Evolutionary conservation across 148 eudicot species (phyloP).

Genomic region (Chenopodium berlandieri): DNA sequence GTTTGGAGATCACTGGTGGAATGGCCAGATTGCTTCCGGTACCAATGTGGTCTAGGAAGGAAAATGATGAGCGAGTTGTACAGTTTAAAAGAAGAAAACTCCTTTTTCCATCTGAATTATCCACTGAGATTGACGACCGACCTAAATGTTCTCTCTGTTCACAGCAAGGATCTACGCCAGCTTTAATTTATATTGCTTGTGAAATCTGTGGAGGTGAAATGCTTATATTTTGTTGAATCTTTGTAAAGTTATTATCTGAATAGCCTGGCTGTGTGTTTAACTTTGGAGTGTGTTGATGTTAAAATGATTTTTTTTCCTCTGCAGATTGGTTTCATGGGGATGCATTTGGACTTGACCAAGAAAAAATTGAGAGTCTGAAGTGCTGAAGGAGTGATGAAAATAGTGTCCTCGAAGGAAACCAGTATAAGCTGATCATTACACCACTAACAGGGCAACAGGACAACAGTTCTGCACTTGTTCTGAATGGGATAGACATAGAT

Average conservation of each 20-base stretch:
- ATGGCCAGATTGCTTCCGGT: too few relatives aligned
- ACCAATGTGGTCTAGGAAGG: constrained; percentile 41
- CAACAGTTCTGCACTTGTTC: constrained; percentile 6
- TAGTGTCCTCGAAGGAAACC: constrained; percentile 4
- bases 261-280: background rate
- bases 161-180: constrained; percentile 43
- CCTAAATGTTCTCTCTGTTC: constrained; percentile 74
- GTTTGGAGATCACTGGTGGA: too few relatives aligned
- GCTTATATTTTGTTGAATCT: background rate
- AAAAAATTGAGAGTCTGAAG: constrained; percentile 28
- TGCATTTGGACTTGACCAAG: constrained; percentile 66
- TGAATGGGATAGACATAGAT: constrained; percentile 10
- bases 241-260: background rate
- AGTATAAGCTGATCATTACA: constrained; percentile 4
- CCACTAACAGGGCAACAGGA: background rate
- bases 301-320: background rate
- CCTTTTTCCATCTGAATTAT: constrained; percentile 39
- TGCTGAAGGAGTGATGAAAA: constrained; percentile 3
- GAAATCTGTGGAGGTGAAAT: constrained; percentile 83
- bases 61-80: constrained; percentile 60
- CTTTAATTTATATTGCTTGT: constrained; percentile 61
- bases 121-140: constrained; percentile 24
- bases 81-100: constrained; percentile 58
- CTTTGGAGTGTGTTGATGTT: too few relatives aligned
- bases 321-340: constrained; percentile 98